Evolutionary conservation across 2,329 filamentous ascomycete species (phyloP).

Genomic region (Colletotrichum noveboracense): DNA sequence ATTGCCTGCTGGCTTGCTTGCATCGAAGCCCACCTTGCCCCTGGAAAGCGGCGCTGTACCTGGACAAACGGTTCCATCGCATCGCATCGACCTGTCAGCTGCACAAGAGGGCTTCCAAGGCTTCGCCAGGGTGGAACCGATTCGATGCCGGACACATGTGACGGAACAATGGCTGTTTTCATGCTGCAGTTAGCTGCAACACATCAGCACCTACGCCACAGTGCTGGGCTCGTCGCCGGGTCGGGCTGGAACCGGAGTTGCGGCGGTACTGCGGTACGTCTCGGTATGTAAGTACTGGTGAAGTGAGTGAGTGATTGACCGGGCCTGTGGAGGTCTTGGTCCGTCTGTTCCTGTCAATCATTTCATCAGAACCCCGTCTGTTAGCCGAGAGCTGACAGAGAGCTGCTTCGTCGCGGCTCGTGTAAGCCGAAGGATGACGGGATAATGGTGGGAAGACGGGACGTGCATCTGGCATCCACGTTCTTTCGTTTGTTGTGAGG

Average conservation of each 20-base stretch:
- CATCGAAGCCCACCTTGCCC: background rate
- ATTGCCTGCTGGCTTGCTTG: background rate
- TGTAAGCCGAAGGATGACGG: slow-evolving; percentile 1
- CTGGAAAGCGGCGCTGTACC: background rate
- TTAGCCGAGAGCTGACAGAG: slow-evolving; percentile 7
- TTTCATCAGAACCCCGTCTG: slow-evolving; percentile 2
- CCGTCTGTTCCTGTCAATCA: background rate
- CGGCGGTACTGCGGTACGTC: slow-evolving; percentile 7
- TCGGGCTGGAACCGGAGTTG: slow-evolving; percentile 3
- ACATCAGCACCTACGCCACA: slow-evolving; percentile 5
- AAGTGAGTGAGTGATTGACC: background rate
- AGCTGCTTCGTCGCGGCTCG: background rate
- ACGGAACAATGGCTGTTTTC: slow-evolving; percentile 17
- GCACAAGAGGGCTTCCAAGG: background rate
- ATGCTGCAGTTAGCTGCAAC: slow-evolving; percentile 2
- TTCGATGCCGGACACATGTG: slow-evolving; percentile 7
- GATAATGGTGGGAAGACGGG: background rate
- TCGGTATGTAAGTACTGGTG: background rate
- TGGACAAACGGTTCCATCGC: background rate
- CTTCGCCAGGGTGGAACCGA: background rate
- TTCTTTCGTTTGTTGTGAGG: background rate
- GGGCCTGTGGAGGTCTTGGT: background rate
- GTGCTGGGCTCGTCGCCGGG: background rate
- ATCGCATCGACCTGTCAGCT: slow-evolving; percentile 10
- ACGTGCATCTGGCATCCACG: background rate